A percentile compares a stretch with the other conserved stretches of the same genome.
Evolutionary conservation across 164 flowering plant species (phyloP).

Genomic region (Stephania japonica): DNA sequence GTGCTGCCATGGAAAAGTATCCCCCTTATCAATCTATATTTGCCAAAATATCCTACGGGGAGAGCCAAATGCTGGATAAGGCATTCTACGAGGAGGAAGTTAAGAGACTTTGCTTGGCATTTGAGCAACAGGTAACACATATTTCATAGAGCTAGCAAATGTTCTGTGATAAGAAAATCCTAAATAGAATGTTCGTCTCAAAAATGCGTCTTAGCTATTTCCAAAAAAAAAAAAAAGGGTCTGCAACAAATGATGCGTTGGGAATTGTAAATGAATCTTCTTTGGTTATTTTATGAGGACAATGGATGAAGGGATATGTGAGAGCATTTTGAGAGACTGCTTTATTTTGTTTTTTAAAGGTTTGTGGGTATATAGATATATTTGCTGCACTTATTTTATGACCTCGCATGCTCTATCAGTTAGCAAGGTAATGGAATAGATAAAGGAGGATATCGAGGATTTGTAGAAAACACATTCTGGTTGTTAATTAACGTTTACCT

Average conservation of each 20-base stretch:
- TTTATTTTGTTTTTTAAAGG: too few species aligned
- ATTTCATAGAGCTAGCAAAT: neutral
- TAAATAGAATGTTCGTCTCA: neutral
- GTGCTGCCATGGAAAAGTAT: conserved; percentile 89
- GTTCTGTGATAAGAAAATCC: neutral
- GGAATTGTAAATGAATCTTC: neutral
- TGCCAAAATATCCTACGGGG: conserved; percentile 86
- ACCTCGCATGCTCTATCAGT: neutral
- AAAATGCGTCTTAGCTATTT: neutral
- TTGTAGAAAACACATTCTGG: neutral
- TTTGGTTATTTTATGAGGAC: too few species aligned
- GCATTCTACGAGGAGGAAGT: conserved; percentile 99
- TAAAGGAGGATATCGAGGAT: neutral
- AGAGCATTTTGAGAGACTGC: too few species aligned
- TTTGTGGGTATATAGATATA: neutral
- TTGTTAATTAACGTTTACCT: neutral
- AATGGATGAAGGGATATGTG: neutral
- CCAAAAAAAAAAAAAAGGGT: too few species aligned
- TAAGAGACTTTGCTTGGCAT: conserved; percentile 89
- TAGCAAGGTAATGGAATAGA: neutral
- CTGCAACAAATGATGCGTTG: neutral
- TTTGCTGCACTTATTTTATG: neutral
- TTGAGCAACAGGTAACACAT: conserved; percentile 87
- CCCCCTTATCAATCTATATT: conserved; percentile 98
- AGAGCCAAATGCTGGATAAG: conserved; percentile 98